Conservation (phyloP, 768 basidiomycete species). For the Porpolomopsis calyptriformis region DNA sequence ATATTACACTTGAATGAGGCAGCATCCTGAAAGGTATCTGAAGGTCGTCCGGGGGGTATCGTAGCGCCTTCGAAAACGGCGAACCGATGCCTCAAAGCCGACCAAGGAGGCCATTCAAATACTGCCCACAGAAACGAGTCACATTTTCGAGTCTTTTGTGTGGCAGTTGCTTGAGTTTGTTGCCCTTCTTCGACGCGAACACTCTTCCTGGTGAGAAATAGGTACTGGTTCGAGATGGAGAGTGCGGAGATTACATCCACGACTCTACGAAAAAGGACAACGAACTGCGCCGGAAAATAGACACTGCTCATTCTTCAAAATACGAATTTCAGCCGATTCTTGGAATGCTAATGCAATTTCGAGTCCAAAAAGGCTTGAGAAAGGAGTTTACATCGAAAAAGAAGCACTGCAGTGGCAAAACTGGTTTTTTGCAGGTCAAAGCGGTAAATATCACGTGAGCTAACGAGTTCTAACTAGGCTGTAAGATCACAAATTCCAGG, state of each 20-base stretch:
- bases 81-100: neutral
- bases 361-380: no score
- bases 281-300: constrained; percentile 49
- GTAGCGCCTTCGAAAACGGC: neutral
- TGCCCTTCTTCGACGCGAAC: neutral
- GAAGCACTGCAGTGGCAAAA: no score
- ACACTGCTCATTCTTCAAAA: constrained; percentile 33
- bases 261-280: constrained; percentile 50
- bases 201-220: constrained; percentile 22
- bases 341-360: no score
- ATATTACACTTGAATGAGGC: neutral
- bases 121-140: neutral
- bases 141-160: constrained; percentile 4
- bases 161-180: constrained; percentile 3
- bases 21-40: constrained; percentile 5
- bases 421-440: no score
- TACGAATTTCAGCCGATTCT: no score
- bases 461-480: no score
- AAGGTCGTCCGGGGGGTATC: neutral
- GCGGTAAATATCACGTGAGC: no score
- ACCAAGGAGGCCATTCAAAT: neutral
- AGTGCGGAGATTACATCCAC: constrained; percentile 58
- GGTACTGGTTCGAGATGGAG: constrained; percentile 60
- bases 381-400: no score
- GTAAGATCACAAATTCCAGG: constrained; percentile 46